Conservation (phyloP, 352 stramenopile species). For the Pythium phragmiticola region DNA sequence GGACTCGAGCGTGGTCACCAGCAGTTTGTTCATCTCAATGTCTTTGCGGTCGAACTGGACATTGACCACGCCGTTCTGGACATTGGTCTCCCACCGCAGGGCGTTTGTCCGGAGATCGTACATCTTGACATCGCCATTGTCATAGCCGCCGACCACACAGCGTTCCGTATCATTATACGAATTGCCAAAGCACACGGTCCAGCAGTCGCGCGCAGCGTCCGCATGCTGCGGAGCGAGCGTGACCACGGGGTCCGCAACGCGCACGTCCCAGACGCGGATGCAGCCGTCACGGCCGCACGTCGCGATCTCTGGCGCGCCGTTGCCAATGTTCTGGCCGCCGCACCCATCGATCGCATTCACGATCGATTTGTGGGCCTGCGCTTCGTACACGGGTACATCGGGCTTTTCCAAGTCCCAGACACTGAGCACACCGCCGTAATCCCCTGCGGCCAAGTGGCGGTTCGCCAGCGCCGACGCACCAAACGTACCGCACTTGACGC, state of each 20-base stretch:
- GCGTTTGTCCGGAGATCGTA: constrained; percentile 94
- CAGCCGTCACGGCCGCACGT: constrained; percentile 93
- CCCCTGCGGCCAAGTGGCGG: constrained; percentile 82
- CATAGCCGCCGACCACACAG: constrained; percentile 92
- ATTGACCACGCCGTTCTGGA: constrained; percentile 95
- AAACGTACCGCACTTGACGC: constrained; percentile 97
- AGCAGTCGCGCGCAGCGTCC: constrained; percentile 90
- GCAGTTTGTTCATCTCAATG: constrained; percentile 98
- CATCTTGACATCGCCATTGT: constrained; percentile 98
- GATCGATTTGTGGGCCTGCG: constrained; percentile 91
- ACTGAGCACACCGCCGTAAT: constrained; percentile 76
- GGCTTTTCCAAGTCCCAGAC: constrained; percentile 87
- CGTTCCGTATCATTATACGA: constrained; percentile 93
- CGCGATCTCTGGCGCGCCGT: constrained; percentile 93
- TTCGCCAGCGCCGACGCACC: constrained; percentile 90
- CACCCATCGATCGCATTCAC: constrained; percentile 96
- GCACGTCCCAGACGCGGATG: constrained; percentile 95
- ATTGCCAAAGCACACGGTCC: constrained; percentile 96
- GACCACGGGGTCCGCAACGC: constrained; percentile 90
- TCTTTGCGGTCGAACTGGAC: constrained; percentile 96
- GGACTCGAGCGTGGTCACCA: constrained; percentile 94
- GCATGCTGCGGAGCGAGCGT: constrained; percentile 88
- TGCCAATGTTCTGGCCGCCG: constrained; percentile 86
- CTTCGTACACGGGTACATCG: constrained; percentile 79
- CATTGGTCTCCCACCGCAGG: constrained; percentile 96